Percentiles rank a stretch among this genome's conserved stretches.
phyloP scores from a whole-genome alignment of 2,329 filamentous ascomycete genomes.

The Myriosclerotinia scirpicola region DNA sequence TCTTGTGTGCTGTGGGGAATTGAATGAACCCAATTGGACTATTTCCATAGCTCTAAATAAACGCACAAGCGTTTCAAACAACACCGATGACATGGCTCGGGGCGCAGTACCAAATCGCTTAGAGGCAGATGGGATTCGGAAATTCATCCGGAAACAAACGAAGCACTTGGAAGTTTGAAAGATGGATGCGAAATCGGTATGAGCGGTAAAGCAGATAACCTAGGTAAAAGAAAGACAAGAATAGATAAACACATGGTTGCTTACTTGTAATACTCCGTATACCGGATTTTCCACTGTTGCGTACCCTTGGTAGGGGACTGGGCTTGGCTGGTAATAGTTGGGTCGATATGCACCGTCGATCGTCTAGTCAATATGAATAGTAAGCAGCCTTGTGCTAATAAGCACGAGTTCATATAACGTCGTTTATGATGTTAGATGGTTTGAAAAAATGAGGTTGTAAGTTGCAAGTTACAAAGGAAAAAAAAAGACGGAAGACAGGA shows the following conservation, averaged over 20 bases:
- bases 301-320: not conserved
- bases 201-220: not conserved
- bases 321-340: not conserved
- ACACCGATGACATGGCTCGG: not conserved
- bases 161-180: not conserved
- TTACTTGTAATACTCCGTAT: constrained; percentile 18
- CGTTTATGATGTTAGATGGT: constrained; percentile 3
- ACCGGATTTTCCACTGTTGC: constrained; percentile 1
- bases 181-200: not conserved
- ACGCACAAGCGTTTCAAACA: not conserved
- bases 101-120: constrained; percentile 8
- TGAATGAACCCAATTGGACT: not conserved
- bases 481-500: not conserved
- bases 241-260: constrained; percentile 2
- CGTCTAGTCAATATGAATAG: constrained; percentile 17
- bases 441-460: not conserved
- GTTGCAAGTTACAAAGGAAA: not conserved
- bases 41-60: not conserved
- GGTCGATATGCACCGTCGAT: constrained; percentile 18
- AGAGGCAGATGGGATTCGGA: not conserved
- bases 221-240: not conserved
- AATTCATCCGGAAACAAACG: not conserved
- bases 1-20: not conserved
- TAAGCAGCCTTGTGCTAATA: constrained; percentile 12
- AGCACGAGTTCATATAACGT: not conserved